These are phyloP conservation scores for Mediolabrus comicus DNA, from an alignment of 108 stramenopile genomes.

Conservation along the genomic window DNA sequence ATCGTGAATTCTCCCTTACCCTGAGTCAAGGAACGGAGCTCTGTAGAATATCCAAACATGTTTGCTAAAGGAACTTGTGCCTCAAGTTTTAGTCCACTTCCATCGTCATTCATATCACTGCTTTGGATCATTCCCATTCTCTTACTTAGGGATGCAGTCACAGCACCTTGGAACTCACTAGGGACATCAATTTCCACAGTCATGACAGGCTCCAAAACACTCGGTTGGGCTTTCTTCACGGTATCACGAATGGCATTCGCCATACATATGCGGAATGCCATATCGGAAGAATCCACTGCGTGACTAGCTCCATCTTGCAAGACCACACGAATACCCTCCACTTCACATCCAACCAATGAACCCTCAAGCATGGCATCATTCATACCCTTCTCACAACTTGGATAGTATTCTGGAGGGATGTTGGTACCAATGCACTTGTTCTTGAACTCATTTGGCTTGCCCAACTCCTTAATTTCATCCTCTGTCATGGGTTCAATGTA, in stretches of 20 bases:
- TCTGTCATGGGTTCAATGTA: slow-evolving; percentile 94
- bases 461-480: slow-evolving; percentile 76
- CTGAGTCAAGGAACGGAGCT: slow-evolving; percentile 93
- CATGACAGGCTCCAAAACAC: slow-evolving; percentile 97
- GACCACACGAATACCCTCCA: slow-evolving; percentile 92
- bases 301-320: slow-evolving; percentile 94
- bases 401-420: slow-evolving; percentile 97
- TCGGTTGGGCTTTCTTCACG: slow-evolving; percentile 83
- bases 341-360: slow-evolving; percentile 89
- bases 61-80: slow-evolving; percentile 93
- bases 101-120: slow-evolving; percentile 93
- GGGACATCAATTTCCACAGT: slow-evolving; percentile 91
- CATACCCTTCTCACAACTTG: slow-evolving; percentile 95
- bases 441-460: slow-evolving; percentile 80
- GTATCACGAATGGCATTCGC: slow-evolving; percentile 91
- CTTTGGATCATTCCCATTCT: slow-evolving; percentile 94
- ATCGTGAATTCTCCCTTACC: slow-evolving; percentile 99
- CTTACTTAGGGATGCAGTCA: slow-evolving; percentile 92
- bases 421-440: slow-evolving; percentile 95
- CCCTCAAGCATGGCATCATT: slow-evolving; percentile 91
- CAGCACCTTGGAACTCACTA: slow-evolving; percentile 95
- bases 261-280: slow-evolving; percentile 97
- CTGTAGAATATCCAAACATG: slow-evolving; percentile 98
- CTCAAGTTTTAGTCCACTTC: slow-evolving; percentile 79
- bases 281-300: slow-evolving; percentile 97